Conservation (phyloP, 768 basidiomycete species). For the Russula sp. region DNA sequence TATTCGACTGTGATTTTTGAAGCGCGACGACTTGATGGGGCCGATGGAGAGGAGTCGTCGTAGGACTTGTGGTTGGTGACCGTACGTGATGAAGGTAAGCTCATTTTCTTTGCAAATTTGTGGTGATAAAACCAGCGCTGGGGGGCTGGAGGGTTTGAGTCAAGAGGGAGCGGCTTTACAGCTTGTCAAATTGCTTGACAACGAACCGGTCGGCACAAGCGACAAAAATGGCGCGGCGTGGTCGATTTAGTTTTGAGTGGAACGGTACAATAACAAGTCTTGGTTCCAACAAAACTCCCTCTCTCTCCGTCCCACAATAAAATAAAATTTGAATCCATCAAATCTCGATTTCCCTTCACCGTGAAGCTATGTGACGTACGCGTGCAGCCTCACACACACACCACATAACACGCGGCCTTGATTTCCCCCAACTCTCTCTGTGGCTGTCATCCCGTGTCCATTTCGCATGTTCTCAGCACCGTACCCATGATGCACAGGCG, state of each 20-base stretch:
- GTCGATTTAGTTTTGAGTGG: not conserved
- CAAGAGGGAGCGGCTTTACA: not conserved
- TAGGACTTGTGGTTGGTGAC: constrained; percentile 29
- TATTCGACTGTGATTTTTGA: constrained; percentile 58
- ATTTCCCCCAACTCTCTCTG: constrained; percentile 2
- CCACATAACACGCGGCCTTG: not conserved
- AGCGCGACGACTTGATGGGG: constrained; percentile 24
- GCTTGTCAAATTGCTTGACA: constrained; percentile 8
- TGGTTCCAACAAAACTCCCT: too few species aligned
- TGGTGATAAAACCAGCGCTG: constrained; percentile 2
- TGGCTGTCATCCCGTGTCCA: constrained; percentile 1
- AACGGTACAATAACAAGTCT: constrained; percentile 7
- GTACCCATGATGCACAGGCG: constrained; percentile 24
- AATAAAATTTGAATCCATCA: not conserved
- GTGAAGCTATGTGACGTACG: not conserved
- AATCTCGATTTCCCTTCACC: constrained; percentile 16
- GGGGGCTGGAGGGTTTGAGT: not conserved
- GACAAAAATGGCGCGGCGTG: constrained; percentile 11
- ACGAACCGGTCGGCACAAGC: constrained; percentile 18
- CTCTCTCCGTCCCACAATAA: not conserved
- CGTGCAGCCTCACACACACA: not conserved
- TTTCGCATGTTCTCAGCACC: constrained; percentile 19
- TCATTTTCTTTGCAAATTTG: constrained; percentile 25
- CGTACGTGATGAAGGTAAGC: constrained; percentile 27
- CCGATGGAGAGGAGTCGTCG: constrained; percentile 23